Evolutionary conservation across 768 basidiomycete species (phyloP).

Genomic region (Tylopilus cervinicoccineus): DNA sequence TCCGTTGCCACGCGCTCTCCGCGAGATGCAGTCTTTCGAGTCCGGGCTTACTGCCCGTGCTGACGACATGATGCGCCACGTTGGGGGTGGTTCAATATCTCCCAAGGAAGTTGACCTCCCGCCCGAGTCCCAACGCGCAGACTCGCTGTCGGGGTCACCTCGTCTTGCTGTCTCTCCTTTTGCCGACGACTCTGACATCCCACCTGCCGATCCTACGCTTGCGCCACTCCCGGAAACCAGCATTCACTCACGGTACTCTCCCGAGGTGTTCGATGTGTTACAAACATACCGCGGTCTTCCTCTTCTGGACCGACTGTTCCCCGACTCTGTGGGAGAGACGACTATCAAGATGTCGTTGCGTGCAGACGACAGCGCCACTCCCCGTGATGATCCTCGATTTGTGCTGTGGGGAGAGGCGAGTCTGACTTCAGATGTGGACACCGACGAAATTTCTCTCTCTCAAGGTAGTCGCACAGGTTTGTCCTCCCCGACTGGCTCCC

Average conservation of each 20-base stretch:
- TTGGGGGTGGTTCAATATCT: slow-evolving; percentile 12
- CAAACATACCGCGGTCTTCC: slow-evolving; percentile 79
- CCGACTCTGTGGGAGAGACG: slow-evolving; percentile 53
- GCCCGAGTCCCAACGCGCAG: not conserved
- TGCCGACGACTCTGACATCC: slow-evolving; percentile 28
- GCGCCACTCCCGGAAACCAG: slow-evolving; percentile 45
- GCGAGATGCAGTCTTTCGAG: slow-evolving; percentile 87
- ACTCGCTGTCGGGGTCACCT: slow-evolving; percentile 17
- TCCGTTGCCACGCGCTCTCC: slow-evolving; percentile 52
- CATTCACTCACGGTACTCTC: slow-evolving; percentile 61
- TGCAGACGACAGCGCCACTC: slow-evolving; percentile 63
- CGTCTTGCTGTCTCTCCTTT: slow-evolving; percentile 26
- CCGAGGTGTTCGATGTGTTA: slow-evolving; percentile 75
- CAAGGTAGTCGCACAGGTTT: slow-evolving; percentile 37
- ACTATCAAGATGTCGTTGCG: slow-evolving; percentile 72
- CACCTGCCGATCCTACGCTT: slow-evolving; percentile 24
- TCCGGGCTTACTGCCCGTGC: slow-evolving; percentile 76
- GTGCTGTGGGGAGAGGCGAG: slow-evolving; percentile 80
- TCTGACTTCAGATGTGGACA: slow-evolving; percentile 27
- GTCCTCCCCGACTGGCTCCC: slow-evolving; percentile 39
- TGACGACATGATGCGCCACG: slow-evolving; percentile 27
- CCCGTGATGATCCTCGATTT: slow-evolving; percentile 85
- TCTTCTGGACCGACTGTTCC: slow-evolving; percentile 59
- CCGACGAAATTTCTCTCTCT: slow-evolving; percentile 38
- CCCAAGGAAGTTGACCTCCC: not conserved